Evolutionary conservation across 169 alveolate genomes (phyloP), one percentile per base, ranked within the genome.

Genomic region (Besnoitia besnoiti): DNA sequence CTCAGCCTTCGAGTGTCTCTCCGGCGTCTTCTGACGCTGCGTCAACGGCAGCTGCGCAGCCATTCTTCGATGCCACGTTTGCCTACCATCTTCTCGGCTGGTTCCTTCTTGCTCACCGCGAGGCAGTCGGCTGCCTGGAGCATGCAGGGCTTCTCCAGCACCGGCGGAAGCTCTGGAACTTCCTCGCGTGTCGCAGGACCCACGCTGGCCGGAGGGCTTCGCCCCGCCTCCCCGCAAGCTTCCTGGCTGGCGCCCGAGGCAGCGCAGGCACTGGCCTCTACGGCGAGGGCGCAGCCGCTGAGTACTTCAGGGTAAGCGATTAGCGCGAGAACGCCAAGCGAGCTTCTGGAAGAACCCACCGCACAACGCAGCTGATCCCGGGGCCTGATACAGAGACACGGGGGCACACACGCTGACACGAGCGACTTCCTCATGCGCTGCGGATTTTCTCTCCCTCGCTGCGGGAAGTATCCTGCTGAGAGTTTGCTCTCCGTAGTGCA

Each of bases 281-380:
- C n/a, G 87, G 59, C 27, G 87, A 77, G 40, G 59, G 59, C 40
- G 87, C 87, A 14, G 87, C 87, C 19, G 87, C 55, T 8, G 87
- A 77, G 87, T 77, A 77, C 87, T 77, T 77, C 40, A 37, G 87
- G 87, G 87, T 77, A 77, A 4, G 87, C 33, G 19, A 35, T n/a
- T n/a, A n/a, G n/a, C n/a, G 46, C 12, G 82, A 8, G 44, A n/a
- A n/a, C 46, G 82, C n/a, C n/a, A n/a, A n/a, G n/a, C n/a, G n/a
- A n/a, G n/a, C n/a, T n/a, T n/a, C n/a, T n/a, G n/a, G n/a, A n/a
- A n/a, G n/a, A n/a, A n/a, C n/a, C n/a, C n/a, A n/a, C n/a, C n/a
- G n/a, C n/a, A n/a, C n/a, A n/a, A n/a, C n/a, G n/a, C n/a, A n/a
- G n/a, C n/a, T n/a, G 67, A 51, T 14, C 24, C 67, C n/a, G 67